phyloP scores from a whole-genome alignment of 805 yeast species.

The Saturnispora halmiae region DNA sequence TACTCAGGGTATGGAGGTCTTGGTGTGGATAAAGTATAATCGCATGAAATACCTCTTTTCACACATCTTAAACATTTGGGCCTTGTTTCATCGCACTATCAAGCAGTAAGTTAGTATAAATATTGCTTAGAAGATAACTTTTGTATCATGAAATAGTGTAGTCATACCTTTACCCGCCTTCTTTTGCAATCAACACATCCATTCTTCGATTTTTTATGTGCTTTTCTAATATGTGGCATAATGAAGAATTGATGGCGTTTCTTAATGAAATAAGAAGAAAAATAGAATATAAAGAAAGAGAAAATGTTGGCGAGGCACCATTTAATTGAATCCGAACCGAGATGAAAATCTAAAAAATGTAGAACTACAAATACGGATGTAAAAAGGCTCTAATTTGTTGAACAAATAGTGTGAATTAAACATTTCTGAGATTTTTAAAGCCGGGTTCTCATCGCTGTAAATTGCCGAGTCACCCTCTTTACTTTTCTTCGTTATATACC shows the following conservation, averaged over 20 bases:
- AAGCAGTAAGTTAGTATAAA: slow-evolving; percentile 3
- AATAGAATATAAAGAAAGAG: no score
- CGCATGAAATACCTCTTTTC: slow-evolving; percentile 13
- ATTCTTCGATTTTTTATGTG: slow-evolving; percentile 15
- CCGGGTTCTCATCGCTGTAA: not conserved
- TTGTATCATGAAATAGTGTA: no score
- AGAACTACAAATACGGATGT: no score
- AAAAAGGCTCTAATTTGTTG: no score
- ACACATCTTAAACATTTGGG: slow-evolving; percentile 15
- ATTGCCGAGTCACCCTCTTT: not conserved
- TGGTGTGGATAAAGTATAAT: slow-evolving; percentile 4
- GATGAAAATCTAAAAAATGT: no score
- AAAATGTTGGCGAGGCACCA: no score
- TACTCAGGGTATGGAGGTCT: not conserved
- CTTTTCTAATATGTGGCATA: slow-evolving; percentile 12
- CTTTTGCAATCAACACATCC: slow-evolving; percentile 16
- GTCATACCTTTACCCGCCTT: slow-evolving; percentile 16
- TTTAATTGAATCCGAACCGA: no score
- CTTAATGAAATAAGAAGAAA: no score
- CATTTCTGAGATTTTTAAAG: no score
- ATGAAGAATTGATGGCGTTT: no score
- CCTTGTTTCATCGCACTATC: slow-evolving; percentile 16
- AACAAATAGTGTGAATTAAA: no score
- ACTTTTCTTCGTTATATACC: not conserved
- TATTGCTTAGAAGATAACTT: not conserved